Conservation (phyloP, 2,329 filamentous ascomycete species). For the Aquanectria penicillioides region DNA sequence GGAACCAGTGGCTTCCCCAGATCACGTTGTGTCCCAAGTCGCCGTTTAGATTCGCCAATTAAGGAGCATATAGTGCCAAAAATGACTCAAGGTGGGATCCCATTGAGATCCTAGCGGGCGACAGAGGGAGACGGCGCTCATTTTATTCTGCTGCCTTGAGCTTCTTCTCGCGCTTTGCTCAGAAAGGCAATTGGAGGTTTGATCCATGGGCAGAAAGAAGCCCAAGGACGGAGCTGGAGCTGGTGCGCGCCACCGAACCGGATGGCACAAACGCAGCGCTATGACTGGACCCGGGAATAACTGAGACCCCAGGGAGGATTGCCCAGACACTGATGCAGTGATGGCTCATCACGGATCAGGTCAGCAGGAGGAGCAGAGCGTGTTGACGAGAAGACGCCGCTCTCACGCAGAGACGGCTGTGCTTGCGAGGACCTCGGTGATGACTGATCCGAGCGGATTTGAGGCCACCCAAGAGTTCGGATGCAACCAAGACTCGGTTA, state of each 20-base stretch:
- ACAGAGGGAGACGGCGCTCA: neutral
- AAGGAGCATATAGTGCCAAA: neutral
- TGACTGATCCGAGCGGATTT: conserved; percentile 3
- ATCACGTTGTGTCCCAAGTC: neutral
- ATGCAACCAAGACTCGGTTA: conserved; percentile 3
- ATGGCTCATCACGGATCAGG: too few relatives aligned
- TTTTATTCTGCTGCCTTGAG: conserved; percentile 36
- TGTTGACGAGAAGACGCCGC: too few relatives aligned
- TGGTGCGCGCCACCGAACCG: too few relatives aligned
- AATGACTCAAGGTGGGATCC: conserved; percentile 4
- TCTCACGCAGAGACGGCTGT: too few relatives aligned
- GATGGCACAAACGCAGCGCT: neutral
- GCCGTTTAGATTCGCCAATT: conserved; percentile 4
- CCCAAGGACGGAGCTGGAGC: too few relatives aligned
- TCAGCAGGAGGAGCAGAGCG: too few relatives aligned
- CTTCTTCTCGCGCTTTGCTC: conserved; percentile 11
- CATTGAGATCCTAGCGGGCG: neutral
- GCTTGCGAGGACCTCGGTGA: too few relatives aligned
- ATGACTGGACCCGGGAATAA: conserved; percentile 13
- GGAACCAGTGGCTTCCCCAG: conserved; percentile 10
- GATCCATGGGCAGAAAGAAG: neutral
- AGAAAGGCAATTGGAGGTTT: conserved; percentile 9
- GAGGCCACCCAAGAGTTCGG: neutral
- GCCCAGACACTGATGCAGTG: too few relatives aligned
- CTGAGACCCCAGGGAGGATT: conserved; percentile 7